Base-by-base conservation (phyloP, 768 basidiomycete species). In the Kwoniella sp. region DNA sequence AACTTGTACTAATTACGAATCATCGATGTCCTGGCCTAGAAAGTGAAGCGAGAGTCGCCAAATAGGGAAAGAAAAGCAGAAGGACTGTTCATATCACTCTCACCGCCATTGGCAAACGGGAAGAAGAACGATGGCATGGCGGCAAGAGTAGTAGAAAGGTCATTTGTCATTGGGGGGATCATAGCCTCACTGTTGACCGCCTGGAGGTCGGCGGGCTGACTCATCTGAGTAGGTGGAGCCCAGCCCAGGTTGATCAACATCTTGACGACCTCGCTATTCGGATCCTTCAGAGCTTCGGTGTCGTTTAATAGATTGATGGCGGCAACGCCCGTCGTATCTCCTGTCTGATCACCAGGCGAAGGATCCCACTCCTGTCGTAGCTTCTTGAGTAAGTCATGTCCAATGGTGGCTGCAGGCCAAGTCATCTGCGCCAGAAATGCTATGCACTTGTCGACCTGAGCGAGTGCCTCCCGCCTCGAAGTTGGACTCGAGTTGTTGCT, bases 231-330 rank as follows among this genome's bases (percentile, higher is more conserved):
- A 2, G 51, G 51, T 26, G 51, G 51, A 30, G 29, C 51, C 51
- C 51, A 52, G 2, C 51, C 51, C 51, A 52, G 4, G 17, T 22
- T 25, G 25, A 30, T 52, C 51, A 52, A 25, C 25, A 52, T 23
- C 51, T 52, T 52, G 25, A 30, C 51, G 7, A 52, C 29, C 51
- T 52, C 51, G 17, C 51, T 52, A 20, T 52, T 52, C 7, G 51
- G 51, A 25, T 52, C 51, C 25, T 52, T 52, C 5, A 52, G 51
- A 20, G 23, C 51, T 12, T 52, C 51, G 29, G 29, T 20, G 29
- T 25, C 29, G 11, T 26, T 30, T 26, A 25, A 12, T 12, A 25
- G 12, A 12, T 20, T 52, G 17, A 22, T 12, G 23, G 17, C 29
- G 4, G 51, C 20, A 52, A 11, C 25, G 8, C 15, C 11, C 12